Evolutionary conservation across 352 stramenopile genomes (phyloP).

Genomic region (Pythium sp.): DNA sequence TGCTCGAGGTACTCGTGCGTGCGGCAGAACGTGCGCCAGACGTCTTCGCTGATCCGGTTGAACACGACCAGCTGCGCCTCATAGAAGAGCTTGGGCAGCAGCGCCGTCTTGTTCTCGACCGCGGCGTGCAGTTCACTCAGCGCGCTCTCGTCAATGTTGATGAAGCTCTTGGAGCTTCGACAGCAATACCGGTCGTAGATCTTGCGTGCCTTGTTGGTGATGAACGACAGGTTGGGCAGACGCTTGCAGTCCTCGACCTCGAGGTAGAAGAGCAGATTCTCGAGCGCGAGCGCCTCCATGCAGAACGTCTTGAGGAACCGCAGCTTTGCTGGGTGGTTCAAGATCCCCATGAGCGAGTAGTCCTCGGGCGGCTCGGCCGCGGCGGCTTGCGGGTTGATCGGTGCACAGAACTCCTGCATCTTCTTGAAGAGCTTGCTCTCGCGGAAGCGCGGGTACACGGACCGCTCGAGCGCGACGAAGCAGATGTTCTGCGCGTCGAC

Average conservation of each 20-base stretch:
- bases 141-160: constrained; percentile 30
- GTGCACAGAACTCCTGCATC: constrained; percentile 73
- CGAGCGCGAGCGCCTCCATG: constrained; percentile 75
- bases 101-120: constrained; percentile 36
- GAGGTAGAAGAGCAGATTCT: constrained; percentile 84
- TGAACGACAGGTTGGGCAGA: constrained; percentile 77
- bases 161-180: constrained; percentile 41
- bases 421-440: constrained; percentile 75
- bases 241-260: constrained; percentile 86
- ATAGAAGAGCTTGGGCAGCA: constrained; percentile 72
- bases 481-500: constrained; percentile 62
- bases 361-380: constrained; percentile 34
- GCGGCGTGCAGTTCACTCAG: constrained; percentile 48
- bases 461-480: constrained; percentile 62
- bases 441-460: constrained; percentile 72
- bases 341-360: constrained; percentile 55
- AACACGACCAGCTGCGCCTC: constrained; percentile 59
- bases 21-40: constrained; percentile 66
- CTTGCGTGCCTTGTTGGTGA: constrained; percentile 70
- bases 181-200: constrained; percentile 80
- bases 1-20: constrained; percentile 73
- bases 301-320: constrained; percentile 87
- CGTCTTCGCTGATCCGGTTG: constrained; percentile 59
- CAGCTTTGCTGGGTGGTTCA: constrained; percentile 73
- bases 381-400: constrained; percentile 17